These are phyloP conservation scores for Kwoniella heveanensis DNA, from an alignment of 768 basidiomycete genomes.

Conservation along the genomic window DNA sequence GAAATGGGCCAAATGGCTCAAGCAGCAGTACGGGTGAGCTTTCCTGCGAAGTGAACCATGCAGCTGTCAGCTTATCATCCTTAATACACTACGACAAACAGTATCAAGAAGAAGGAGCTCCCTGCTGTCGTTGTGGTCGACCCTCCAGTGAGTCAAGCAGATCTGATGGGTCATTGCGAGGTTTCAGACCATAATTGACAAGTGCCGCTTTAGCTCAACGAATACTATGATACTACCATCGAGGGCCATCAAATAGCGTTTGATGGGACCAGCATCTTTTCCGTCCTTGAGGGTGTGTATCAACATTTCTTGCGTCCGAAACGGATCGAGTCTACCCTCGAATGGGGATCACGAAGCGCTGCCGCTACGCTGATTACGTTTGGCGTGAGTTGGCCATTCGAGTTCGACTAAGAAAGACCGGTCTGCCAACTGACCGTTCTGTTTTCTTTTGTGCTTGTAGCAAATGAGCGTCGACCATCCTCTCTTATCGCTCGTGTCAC, in stretches of 20 bases:
- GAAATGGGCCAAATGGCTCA: constrained; percentile 84
- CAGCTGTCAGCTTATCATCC: background rate
- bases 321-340: constrained; percentile 45
- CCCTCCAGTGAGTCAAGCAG: constrained; percentile 68
- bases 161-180: background rate
- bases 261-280: constrained; percentile 64
- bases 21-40: constrained; percentile 76
- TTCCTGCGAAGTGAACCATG: no score
- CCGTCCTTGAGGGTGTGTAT: constrained; percentile 69
- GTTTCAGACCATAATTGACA: background rate
- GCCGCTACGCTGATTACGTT: constrained; percentile 43
- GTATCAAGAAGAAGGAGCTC: constrained; percentile 50
- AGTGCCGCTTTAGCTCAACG: constrained; percentile 10
- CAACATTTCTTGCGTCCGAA: constrained; percentile 53
- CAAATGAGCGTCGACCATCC: constrained; percentile 42
- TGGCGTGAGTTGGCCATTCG: constrained; percentile 33
- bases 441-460: constrained; percentile 22
- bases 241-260: constrained; percentile 64
- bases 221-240: constrained; percentile 75
- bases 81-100: constrained; percentile 31
- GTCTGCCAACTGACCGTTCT: background rate
- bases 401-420: no score
- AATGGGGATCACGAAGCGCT: constrained; percentile 52
- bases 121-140: constrained; percentile 73
- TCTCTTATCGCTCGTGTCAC: constrained; percentile 32